Evolutionary conservation across 371 early-diverging fungal genomes (phyloP).

Genomic region (Circinella minor): DNA sequence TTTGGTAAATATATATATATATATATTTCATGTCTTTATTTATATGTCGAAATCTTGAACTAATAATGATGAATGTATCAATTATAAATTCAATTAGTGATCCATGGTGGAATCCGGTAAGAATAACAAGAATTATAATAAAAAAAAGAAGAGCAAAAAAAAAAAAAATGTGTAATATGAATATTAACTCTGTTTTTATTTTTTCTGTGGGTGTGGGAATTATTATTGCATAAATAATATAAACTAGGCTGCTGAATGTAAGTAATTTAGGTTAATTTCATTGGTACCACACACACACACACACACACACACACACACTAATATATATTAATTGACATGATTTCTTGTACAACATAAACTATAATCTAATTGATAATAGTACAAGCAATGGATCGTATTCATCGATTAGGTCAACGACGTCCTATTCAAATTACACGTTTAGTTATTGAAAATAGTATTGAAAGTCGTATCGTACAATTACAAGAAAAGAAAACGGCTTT

Average conservation of each 20-base stretch:
- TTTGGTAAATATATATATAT: slow-evolving; percentile 40
- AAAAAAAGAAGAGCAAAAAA: neutral
- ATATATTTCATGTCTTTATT: neutral
- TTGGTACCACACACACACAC: neutral
- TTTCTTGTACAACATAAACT: slow-evolving; percentile 24
- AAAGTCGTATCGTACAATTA: slow-evolving; percentile 89
- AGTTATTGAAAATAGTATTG: slow-evolving; percentile 96
- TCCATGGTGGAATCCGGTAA: slow-evolving; percentile 94
- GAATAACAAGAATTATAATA: slow-evolving; percentile 37
- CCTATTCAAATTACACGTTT: slow-evolving; percentile 89
- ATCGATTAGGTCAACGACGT: slow-evolving; percentile 88
- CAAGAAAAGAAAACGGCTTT: slow-evolving; percentile 96
- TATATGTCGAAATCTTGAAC: neutral
- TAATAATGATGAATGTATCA: neutral
- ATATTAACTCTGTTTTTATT: neutral
- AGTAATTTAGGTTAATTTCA: slow-evolving; percentile 16
- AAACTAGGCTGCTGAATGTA: slow-evolving; percentile 48
- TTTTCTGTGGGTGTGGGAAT: neutral
- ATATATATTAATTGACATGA: neutral
- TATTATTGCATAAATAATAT: neutral
- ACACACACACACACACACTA: no score
- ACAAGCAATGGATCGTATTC: slow-evolving; percentile 91
- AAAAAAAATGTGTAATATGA: neutral
- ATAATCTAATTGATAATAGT: slow-evolving; percentile 22
- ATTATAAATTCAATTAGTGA: slow-evolving; percentile 45